A percentile compares a stretch with the other conserved stretches of the same genome.
Evolutionary conservation across 305 asterid species (phyloP).

Genomic region (Striga hermonthica): DNA sequence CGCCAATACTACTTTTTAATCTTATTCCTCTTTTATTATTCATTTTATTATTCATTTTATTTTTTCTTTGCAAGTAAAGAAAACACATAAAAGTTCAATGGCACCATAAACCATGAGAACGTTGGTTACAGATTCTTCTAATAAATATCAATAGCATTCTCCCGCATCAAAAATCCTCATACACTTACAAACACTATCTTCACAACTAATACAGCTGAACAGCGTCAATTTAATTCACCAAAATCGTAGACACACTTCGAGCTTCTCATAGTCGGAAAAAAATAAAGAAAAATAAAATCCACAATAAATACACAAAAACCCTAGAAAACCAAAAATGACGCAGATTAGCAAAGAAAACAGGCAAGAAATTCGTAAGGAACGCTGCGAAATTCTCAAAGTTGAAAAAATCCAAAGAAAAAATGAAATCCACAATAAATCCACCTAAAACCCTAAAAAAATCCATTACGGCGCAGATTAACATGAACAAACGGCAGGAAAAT

Average conservation of each 20-base stretch:
- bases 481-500: not conserved
- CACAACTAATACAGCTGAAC: no score
- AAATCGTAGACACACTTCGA: not conserved
- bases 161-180: not conserved
- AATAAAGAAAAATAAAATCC: not conserved
- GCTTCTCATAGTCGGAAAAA: not conserved
- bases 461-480: conserved; percentile 3
- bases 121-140: no score
- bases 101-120: no score
- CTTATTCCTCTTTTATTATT: no score
- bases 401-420: not conserved
- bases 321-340: not conserved
- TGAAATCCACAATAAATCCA: conserved; percentile 6
- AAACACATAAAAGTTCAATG: no score
- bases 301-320: not conserved
- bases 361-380: not conserved
- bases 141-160: no score
- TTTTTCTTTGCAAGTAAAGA: no score
- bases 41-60: no score
- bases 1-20: not conserved
- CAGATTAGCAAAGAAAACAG: not conserved
- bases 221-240: no score
- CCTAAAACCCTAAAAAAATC: conserved; percentile 32
- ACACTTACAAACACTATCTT: not conserved
- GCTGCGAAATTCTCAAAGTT: not conserved